Evolutionary conservation across 441 rosid genomes (phyloP).

Genomic region (Lepidium campestre): DNA sequence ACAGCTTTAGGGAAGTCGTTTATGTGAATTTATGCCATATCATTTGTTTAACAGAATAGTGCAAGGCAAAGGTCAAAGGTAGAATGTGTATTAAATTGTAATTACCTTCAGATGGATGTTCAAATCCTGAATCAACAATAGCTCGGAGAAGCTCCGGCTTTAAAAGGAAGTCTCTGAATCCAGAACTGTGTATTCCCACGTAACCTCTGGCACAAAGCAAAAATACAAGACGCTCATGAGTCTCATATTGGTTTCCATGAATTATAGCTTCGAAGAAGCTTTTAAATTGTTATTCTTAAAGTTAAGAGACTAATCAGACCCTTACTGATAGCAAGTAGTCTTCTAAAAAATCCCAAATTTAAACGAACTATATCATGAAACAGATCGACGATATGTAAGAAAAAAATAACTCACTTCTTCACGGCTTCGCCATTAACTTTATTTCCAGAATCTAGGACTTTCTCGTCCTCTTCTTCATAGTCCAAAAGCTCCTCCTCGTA

Average conservation of each 20-base stretch:
- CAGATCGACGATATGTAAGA: neutral
- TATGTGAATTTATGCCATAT: neutral
- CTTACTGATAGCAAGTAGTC: neutral
- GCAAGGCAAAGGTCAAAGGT: neutral
- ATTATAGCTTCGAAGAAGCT: neutral
- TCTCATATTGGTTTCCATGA: neutral
- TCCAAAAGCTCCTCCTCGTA: constrained; percentile 99
- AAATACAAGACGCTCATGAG: neutral
- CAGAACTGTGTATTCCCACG: constrained; percentile 98
- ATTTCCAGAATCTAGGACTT: constrained; percentile 64
- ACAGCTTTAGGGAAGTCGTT: neutral
- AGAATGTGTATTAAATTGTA: neutral
- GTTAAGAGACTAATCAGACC: neutral
- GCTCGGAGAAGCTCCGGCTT: constrained; percentile 99
- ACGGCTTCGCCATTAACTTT: constrained; percentile 88
- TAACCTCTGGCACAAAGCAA: constrained; percentile 55
- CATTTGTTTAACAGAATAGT: neutral
- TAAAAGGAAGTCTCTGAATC: constrained; percentile 98
- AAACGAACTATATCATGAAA: neutral
- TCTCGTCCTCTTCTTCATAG: constrained; percentile 95
- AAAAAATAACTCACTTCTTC: constrained; percentile 61
- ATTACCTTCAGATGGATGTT: constrained; percentile 98
- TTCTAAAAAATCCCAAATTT: neutral
- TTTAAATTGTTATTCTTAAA: neutral
- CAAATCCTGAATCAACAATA: constrained; percentile 96